Evolutionary conservation across 768 basidiomycete genomes (phyloP).

Genomic region (Amanita rimosa): DNA sequence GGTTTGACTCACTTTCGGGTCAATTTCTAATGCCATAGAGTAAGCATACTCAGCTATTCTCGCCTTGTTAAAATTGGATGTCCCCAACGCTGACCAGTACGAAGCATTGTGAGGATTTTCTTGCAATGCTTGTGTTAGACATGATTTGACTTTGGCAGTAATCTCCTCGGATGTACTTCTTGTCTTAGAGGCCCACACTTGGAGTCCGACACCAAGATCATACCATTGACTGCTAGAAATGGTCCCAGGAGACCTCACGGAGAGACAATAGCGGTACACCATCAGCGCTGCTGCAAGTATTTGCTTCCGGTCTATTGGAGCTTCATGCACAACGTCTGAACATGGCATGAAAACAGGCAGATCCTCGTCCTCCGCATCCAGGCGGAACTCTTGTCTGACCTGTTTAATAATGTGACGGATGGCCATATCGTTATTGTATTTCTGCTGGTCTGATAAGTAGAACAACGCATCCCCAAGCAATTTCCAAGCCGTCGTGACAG

Average conservation of each 20-base stretch:
- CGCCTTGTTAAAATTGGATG: slow-evolving; percentile 57
- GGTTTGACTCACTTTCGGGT: slow-evolving; percentile 53
- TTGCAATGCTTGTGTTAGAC: slow-evolving; percentile 61
- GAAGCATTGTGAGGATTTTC: slow-evolving; percentile 58
- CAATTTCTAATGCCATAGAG: slow-evolving; percentile 77
- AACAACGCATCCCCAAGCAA: slow-evolving; percentile 65
- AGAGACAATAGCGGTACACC: slow-evolving; percentile 50
- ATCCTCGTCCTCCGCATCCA: slow-evolving; percentile 27
- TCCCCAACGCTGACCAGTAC: slow-evolving; percentile 81
- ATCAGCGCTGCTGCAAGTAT: slow-evolving; percentile 42
- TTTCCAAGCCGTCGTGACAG: slow-evolving; percentile 71
- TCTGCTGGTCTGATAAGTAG: slow-evolving; percentile 43
- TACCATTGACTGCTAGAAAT: slow-evolving; percentile 52
- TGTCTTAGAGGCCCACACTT: slow-evolving; percentile 21
- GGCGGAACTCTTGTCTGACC: slow-evolving; percentile 26
- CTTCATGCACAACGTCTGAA: slow-evolving; percentile 15
- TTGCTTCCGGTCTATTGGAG: slow-evolving; percentile 19
- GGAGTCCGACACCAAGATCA: slow-evolving; percentile 60
- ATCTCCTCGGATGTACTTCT: slow-evolving; percentile 19
- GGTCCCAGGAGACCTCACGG: slow-evolving; percentile 40
- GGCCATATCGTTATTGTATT: slow-evolving; percentile 32
- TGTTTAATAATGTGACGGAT: slow-evolving; percentile 23
- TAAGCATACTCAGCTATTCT: slow-evolving; percentile 86
- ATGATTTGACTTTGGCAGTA: slow-evolving; percentile 33
- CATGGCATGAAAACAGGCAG: slow-evolving; percentile 29